phyloP scores from a whole-genome alignment of 139 green algal genomes.

The Coelastrella sp. region DNA sequence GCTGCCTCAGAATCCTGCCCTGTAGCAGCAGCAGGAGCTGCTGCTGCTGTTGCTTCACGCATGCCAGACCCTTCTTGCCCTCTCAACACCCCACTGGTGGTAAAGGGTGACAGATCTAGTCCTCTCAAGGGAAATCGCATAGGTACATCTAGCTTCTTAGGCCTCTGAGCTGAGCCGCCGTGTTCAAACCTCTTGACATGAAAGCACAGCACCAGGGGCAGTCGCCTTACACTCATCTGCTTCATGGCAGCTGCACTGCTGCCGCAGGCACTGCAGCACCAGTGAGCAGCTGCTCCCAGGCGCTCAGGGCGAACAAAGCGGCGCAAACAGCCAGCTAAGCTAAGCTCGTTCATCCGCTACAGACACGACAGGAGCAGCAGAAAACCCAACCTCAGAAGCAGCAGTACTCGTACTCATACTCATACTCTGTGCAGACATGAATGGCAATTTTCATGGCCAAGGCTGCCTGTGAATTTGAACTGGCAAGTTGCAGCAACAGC shows the following conservation, averaged over 20 bases:
- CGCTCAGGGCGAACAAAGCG: conserved; percentile 80
- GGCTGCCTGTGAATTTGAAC: too few relatives aligned
- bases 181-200: conserved; percentile 96
- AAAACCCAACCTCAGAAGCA: background rate
- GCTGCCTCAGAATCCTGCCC: background rate
- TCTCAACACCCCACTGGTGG: conserved; percentile 68
- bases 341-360: conserved; percentile 33
- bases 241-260: conserved; percentile 70
- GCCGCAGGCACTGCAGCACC: conserved; percentile 71
- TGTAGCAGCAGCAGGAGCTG: background rate
- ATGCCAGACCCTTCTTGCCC: background rate
- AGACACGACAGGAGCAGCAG: background rate
- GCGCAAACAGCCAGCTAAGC: conserved; percentile 80
- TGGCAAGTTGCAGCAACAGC: too few relatives aligned
- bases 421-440: too few relatives aligned
- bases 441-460: too few relatives aligned
- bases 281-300: conserved; percentile 56
- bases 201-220: conserved; percentile 89
- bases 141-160: conserved; percentile 81
- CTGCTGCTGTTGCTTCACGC: background rate
- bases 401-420: too few relatives aligned
- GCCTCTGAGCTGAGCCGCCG: conserved; percentile 36
- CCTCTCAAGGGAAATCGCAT: conserved; percentile 75
- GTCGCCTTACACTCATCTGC: conserved; percentile 86
- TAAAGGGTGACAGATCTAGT: conserved; percentile 89